Conservation (phyloP, 192 early-diverging fungal genomes). For the Coemansia asiatica region DNA sequence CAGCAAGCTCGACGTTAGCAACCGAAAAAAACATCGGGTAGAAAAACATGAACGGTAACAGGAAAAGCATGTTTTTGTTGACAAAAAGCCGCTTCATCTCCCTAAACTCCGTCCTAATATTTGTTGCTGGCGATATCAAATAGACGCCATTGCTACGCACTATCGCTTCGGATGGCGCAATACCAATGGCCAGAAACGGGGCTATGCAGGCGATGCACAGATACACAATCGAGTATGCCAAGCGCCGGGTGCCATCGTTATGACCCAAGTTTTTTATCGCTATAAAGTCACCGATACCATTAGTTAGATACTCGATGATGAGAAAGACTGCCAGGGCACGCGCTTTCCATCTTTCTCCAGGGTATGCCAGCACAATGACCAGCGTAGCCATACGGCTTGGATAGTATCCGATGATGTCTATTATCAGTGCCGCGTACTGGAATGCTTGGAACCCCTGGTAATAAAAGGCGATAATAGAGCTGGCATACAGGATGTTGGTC, state of each 20-base stretch:
- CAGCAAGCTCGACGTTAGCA: conserved; percentile 25
- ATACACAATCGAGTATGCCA: conserved; percentile 18
- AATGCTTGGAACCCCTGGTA: conserved; percentile 6
- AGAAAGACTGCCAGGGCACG: conserved; percentile 29
- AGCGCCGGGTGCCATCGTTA: conserved; percentile 3
- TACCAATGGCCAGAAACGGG: conserved; percentile 21
- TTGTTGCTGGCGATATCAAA: conserved; percentile 36
- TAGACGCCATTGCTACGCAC: conserved; percentile 45
- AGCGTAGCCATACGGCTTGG: conserved; percentile 30
- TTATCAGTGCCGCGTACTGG: conserved; percentile 16
- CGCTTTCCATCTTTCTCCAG: conserved; percentile 40
- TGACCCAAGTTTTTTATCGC: conserved; percentile 9
- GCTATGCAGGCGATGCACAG: conserved; percentile 22
- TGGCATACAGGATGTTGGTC: conserved; percentile 26
- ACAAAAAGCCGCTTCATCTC: conserved; percentile 23
- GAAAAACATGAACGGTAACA: conserved; percentile 11
- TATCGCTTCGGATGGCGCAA: conserved; percentile 29
- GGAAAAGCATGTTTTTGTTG: conserved; percentile 16
- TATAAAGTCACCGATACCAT: conserved; percentile 36
- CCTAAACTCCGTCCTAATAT: conserved; percentile 14
- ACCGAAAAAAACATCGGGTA: conserved; percentile 20
- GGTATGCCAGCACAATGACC: conserved; percentile 35
- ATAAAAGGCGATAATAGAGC: conserved; percentile 30
- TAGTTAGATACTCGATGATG: conserved; percentile 30
- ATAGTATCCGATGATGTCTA: conserved; percentile 20